These are phyloP conservation scores for Xylaria sp. DNA, from an alignment of 2,329 filamentous ascomycete species.

Conservation along the genomic window DNA sequence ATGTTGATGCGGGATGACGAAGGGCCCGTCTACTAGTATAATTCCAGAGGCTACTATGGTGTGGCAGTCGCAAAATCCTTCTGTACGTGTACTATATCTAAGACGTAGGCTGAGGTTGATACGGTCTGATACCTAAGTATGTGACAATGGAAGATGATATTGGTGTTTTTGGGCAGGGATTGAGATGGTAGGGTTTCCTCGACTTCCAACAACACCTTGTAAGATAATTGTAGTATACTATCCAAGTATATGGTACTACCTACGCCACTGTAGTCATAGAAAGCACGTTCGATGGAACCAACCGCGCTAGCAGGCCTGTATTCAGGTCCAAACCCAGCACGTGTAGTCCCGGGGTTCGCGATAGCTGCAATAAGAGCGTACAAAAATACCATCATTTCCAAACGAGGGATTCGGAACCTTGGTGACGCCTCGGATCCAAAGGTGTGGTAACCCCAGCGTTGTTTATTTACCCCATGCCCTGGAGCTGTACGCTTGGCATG, in stretches of 20 bases:
- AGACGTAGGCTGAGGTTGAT: too few species aligned
- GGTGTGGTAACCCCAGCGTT: slow-evolving; percentile 1
- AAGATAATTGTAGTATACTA: neutral
- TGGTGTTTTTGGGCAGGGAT: too few species aligned
- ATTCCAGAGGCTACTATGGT: too few species aligned
- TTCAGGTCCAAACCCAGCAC: too few species aligned
- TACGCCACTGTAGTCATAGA: neutral
- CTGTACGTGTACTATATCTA: neutral
- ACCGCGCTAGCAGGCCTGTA: neutral
- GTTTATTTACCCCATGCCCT: neutral
- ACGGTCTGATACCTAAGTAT: too few species aligned
- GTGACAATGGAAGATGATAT: too few species aligned
- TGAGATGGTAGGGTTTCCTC: too few species aligned
- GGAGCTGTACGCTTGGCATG: too few species aligned
- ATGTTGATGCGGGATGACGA: neutral
- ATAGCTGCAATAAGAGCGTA: too few species aligned
- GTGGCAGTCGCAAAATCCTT: neutral
- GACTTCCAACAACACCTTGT: neutral
- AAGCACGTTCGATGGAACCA: neutral
- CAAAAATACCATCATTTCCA: neutral
- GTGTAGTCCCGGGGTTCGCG: too few species aligned
- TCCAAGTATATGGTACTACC: neutral
- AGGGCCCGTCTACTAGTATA: neutral
- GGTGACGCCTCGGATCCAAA: slow-evolving; percentile 3
- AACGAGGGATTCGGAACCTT: slow-evolving; percentile 7